Evolutionary conservation across 768 basidiomycete species (phyloP), one percentile per base, ranked within the genome.

Genomic region (Candolleomyces aberdarensis): DNA sequence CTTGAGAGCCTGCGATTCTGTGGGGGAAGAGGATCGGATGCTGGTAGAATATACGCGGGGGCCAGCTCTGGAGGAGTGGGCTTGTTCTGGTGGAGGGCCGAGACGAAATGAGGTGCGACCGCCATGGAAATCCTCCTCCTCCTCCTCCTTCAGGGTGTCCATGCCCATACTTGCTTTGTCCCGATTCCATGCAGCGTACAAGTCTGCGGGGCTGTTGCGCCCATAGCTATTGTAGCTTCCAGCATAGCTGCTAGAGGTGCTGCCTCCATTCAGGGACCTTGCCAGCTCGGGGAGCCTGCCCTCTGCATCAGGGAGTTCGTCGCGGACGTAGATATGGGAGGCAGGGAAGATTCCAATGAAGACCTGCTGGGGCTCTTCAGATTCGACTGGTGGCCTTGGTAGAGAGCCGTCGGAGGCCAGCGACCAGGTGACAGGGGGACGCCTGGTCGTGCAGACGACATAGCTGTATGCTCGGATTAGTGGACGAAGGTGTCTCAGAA

Each of bases 341-440:
- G 90, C 90, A 1, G 95, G 95, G 69, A 97, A 96, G 61, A 97
- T 96, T 57, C 95, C 95, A 58, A 96, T 92, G 73, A 92, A 92
- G 32, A 97, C 93, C 67, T 93, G 91, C 61, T 92, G 91, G 0
- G 85, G 82, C 67, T 92, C 91, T 70, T 91, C 91, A 3, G 83
- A 78, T 66, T 86, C 89, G 62, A 79, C 69, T 4, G 85, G 78
- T 3, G 83, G 73, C 62, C 80, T 85, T 11, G 78, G 69, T 19
- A 71, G 67, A 9, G 73, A 68, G 10, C 69, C 66, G 10, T 79
- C 80, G 11, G 80, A 78, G 4, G 85, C 76, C 11, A 79, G 71
- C 15, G 83, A 78, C 87, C 86, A 89, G 60, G 84, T 83, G 17
- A 88, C 83, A 22, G 87, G 83, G 15, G 91, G 89, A 5, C 89